Evolutionary conservation across 2,329 filamentous ascomycete genomes (phyloP).

Genomic region (Neurospora sp.): DNA sequence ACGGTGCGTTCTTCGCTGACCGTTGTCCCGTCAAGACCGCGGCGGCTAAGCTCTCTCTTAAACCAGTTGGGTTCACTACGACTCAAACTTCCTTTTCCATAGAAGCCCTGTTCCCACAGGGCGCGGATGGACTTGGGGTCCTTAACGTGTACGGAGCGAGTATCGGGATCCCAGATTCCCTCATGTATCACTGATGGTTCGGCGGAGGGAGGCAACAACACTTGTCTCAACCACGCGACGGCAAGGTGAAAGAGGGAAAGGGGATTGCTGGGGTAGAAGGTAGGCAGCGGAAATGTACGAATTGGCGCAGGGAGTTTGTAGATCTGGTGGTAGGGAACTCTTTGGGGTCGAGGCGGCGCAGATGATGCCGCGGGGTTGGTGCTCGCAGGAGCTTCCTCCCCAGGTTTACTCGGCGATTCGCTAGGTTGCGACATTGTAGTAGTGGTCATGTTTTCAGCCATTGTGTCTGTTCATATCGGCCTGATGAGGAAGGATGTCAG

Average conservation of each 20-base stretch:
- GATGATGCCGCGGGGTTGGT: constrained; percentile 10
- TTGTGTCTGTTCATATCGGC: constrained; percentile 37
- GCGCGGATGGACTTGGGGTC: constrained; percentile 66
- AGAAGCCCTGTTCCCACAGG: constrained; percentile 95
- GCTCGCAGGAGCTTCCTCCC: neutral
- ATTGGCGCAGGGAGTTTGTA: constrained; percentile 76
- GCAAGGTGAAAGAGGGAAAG: constrained; percentile 74
- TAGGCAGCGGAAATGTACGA: constrained; percentile 71
- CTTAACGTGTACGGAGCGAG: constrained; percentile 74
- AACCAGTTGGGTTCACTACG: constrained; percentile 94
- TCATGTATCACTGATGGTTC: constrained; percentile 56
- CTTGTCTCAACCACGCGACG: constrained; percentile 66
- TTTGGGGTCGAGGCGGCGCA: constrained; percentile 8
- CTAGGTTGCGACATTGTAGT: constrained; percentile 1
- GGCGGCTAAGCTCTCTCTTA: constrained; percentile 65
- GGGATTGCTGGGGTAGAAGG: constrained; percentile 86
- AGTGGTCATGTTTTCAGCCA: constrained; percentile 29
- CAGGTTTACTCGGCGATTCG: neutral
- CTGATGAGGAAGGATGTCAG: constrained; percentile 20
- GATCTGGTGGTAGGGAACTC: constrained; percentile 50
- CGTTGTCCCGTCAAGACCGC: constrained; percentile 47
- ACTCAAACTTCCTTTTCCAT: constrained; percentile 86
- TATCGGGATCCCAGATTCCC: constrained; percentile 72
- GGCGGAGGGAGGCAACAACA: constrained; percentile 54
- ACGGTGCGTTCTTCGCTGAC: constrained; percentile 78